phyloP scores from a whole-genome alignment of 306 rosid species.

The Comarum palustre region DNA sequence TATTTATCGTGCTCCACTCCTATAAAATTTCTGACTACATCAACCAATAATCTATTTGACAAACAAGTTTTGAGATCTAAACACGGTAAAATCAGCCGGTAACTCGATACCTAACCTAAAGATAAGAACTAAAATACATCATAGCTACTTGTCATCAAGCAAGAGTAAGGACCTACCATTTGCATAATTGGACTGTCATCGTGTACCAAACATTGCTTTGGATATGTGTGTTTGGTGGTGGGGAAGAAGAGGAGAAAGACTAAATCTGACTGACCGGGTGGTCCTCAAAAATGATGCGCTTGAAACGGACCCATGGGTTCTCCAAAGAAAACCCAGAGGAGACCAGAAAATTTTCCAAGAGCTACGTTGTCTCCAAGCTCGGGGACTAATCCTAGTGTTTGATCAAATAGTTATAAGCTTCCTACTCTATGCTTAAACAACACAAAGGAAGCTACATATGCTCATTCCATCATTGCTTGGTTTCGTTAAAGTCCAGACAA shows the following conservation, averaged over 20 bases:
- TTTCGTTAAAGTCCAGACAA: slow-evolving; percentile 33
- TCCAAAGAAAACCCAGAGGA: slow-evolving; percentile 31
- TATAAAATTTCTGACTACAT: too few relatives aligned
- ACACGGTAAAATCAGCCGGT: background rate
- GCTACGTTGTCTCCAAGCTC: slow-evolving; percentile 41
- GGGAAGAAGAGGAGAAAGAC: background rate
- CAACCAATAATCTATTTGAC: too few relatives aligned
- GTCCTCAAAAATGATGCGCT: slow-evolving; percentile 27
- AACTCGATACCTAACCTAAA: background rate
- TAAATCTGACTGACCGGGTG: slow-evolving; percentile 23
- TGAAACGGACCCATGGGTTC: slow-evolving; percentile 32
- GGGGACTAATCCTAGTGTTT: slow-evolving; percentile 16
- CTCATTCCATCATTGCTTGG: slow-evolving; percentile 28
- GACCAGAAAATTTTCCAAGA: slow-evolving; percentile 33
- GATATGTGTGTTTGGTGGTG: slow-evolving; percentile 3
- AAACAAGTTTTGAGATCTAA: background rate
- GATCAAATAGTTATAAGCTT: background rate
- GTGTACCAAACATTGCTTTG: slow-evolving; percentile 14
- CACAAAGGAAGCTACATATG: slow-evolving; percentile 17
- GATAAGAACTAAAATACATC: background rate
- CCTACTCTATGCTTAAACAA: slow-evolving; percentile 22
- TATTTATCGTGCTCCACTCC: too few relatives aligned
- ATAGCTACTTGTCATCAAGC: background rate
- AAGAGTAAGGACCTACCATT: slow-evolving; percentile 19
- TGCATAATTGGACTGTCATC: slow-evolving; percentile 19